phyloP scores from a whole-genome alignment of 805 yeast genomes.

The Zygotorulaspora florentina region DNA sequence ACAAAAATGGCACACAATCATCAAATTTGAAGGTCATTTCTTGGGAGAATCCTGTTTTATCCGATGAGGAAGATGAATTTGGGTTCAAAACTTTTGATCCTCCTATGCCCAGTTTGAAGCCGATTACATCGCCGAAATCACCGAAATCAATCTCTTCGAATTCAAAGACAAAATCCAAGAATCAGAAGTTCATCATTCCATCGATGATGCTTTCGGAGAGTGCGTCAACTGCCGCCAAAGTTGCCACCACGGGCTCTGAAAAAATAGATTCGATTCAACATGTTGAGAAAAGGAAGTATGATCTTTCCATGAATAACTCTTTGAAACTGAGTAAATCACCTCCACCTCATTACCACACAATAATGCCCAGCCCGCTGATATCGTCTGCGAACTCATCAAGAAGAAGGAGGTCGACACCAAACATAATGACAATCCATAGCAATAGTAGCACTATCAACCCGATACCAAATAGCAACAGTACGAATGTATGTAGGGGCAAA shows the following conservation, averaged over 20 bases:
- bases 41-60: conserved; percentile 14
- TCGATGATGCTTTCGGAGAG: conserved; percentile 29
- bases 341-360: conserved; percentile 10
- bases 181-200: conserved; percentile 26
- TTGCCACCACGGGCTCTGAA: conserved; percentile 26
- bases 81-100: conserved; percentile 2
- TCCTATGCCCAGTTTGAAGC: conserved; percentile 9
- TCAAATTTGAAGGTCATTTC: conserved; percentile 13
- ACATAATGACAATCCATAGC: conserved; percentile 12
- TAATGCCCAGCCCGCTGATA: conserved; percentile 6
- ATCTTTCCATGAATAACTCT: conserved; percentile 11
- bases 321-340: conserved; percentile 11
- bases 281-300: conserved; percentile 14
- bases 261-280: conserved; percentile 8
- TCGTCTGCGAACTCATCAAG: conserved; percentile 6
- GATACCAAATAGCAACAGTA: not conserved
- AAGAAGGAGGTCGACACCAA: conserved; percentile 17
- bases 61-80: conserved; percentile 17
- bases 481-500: conserved; percentile 5
- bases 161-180: conserved; percentile 3
- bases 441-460: conserved; percentile 1
- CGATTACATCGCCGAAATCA: conserved; percentile 13
- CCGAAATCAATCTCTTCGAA: conserved; percentile 9
- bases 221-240: conserved; percentile 27
- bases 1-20: conserved; percentile 12